A percentile compares a stretch with the other conserved stretches of the same genome.
Conservation (phyloP, 1,284 basidiomycete genomes). For the Cutaneotrichosporon daszewskae region DNA sequence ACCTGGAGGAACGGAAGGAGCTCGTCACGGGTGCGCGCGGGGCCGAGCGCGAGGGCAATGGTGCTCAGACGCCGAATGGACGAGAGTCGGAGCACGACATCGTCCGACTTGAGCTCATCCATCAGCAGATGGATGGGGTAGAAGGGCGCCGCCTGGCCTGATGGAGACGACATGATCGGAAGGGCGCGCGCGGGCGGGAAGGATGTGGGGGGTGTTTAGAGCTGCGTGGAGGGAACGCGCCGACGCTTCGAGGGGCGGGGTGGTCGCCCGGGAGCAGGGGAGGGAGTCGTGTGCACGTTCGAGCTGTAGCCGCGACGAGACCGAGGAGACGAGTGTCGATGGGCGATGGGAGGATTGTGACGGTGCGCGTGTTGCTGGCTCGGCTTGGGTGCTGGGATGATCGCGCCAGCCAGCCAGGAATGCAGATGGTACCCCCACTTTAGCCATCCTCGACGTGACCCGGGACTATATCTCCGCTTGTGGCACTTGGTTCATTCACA, state of each 20-base stretch:
- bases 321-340: too few relatives aligned
- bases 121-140: conserved; percentile 48
- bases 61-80: conserved; percentile 98
- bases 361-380: too few relatives aligned
- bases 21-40: conserved; percentile 91
- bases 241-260: background rate
- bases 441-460: too few relatives aligned
- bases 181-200: background rate
- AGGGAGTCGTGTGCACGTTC: too few relatives aligned
- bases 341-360: too few relatives aligned
- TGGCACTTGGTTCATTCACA: too few relatives aligned
- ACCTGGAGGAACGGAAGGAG: conserved; percentile 82
- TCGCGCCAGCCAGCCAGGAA: too few relatives aligned
- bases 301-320: too few relatives aligned
- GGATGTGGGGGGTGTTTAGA: background rate
- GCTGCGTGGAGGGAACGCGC: background rate
- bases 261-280: background rate
- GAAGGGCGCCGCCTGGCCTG: conserved; percentile 24
- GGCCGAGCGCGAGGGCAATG: conserved; percentile 93
- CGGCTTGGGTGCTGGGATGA: too few relatives aligned
- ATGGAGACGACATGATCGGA: conserved; percentile 29
- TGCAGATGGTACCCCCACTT: too few relatives aligned
- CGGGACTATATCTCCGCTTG: too few relatives aligned
- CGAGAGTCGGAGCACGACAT: conserved; percentile 87
- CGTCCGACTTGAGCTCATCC: conserved; percentile 83